Evolutionary conservation across 1,284 basidiomycete genomes (phyloP).

Genomic region (Cryptococcus jaspeensis): DNA sequence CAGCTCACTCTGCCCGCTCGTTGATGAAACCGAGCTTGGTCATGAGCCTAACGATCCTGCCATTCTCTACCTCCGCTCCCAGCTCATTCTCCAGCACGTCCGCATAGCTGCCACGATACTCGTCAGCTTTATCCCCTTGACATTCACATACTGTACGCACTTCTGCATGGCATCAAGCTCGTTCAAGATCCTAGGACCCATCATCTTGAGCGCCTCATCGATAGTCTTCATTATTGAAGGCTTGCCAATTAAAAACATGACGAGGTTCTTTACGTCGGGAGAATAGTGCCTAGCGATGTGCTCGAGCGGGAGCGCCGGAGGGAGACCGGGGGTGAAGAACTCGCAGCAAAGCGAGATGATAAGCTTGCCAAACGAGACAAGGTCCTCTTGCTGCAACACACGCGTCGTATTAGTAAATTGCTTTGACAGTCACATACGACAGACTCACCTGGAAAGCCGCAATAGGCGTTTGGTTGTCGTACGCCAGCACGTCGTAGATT

Average conservation of each 20-base stretch:
- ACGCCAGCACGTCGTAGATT: conserved; percentile 76
- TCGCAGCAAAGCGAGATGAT: conserved; percentile 75
- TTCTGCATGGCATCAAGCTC: conserved; percentile 82
- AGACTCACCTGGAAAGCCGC: conserved; percentile 58
- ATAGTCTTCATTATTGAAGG: conserved; percentile 59
- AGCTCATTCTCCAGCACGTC: conserved; percentile 84
- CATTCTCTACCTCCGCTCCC: conserved; percentile 92
- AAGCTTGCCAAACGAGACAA: conserved; percentile 80
- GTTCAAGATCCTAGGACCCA: conserved; percentile 68
- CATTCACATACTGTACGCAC: conserved; percentile 53
- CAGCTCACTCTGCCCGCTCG: conserved; percentile 87
- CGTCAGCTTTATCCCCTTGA: neutral
- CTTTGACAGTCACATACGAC: neutral
- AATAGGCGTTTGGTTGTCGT: conserved; percentile 67
- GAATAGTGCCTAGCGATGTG: conserved; percentile 72
- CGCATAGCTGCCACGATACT: conserved; percentile 57
- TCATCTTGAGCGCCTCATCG: conserved; percentile 74
- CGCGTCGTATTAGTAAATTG: neutral
- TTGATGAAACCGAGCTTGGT: conserved; percentile 98
- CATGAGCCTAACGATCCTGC: conserved; percentile 83
- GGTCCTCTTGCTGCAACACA: conserved; percentile 72
- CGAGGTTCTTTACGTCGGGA: conserved; percentile 75
- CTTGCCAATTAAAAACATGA: conserved; percentile 74
- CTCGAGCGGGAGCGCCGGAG: conserved; percentile 73
- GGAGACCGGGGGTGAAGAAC: conserved; percentile 42